Evolutionary conservation across 495 filamentous ascomycete genomes (phyloP).

Genomic region (Penicillium mononematosum): DNA sequence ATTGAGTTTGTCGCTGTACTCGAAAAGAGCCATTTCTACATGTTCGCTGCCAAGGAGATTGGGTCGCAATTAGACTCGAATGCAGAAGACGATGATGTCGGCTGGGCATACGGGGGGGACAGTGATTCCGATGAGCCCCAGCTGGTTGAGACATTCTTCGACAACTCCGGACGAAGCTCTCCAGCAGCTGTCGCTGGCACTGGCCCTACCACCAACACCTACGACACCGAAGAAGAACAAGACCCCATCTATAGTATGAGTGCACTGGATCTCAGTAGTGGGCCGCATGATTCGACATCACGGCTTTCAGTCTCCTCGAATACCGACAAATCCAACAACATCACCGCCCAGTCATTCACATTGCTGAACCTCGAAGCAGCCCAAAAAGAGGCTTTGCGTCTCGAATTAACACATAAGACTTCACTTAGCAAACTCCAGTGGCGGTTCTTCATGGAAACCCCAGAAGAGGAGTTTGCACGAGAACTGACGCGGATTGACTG

Average conservation of each 20-base stretch:
- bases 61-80: conserved; percentile 61
- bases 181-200: conserved; percentile 37
- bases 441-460: conserved; percentile 76
- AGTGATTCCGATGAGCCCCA: conserved; percentile 48
- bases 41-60: conserved; percentile 81
- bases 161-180: conserved; percentile 42
- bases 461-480: conserved; percentile 78
- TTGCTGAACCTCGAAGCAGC: conserved; percentile 64
- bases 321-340: conserved; percentile 40
- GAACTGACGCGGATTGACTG: conserved; percentile 96
- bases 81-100: conserved; percentile 74
- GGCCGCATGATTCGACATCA: conserved; percentile 36
- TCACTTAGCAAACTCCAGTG: conserved; percentile 76
- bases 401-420: conserved; percentile 60
- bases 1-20: conserved; percentile 69
- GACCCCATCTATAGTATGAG: conserved; percentile 46
- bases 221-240: conserved; percentile 38
- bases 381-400: conserved; percentile 64
- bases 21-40: conserved; percentile 69
- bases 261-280: conserved; percentile 46
- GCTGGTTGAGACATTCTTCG: conserved; percentile 36
- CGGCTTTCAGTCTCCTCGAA: conserved; percentile 44
- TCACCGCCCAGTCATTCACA: conserved; percentile 46
- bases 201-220: conserved; percentile 20
- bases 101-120: conserved; percentile 68